Percentiles rank a stretch among this genome's conserved stretches.
Conservation (phyloP, 164 flowering plant genomes). For the Sedum album region DNA sequence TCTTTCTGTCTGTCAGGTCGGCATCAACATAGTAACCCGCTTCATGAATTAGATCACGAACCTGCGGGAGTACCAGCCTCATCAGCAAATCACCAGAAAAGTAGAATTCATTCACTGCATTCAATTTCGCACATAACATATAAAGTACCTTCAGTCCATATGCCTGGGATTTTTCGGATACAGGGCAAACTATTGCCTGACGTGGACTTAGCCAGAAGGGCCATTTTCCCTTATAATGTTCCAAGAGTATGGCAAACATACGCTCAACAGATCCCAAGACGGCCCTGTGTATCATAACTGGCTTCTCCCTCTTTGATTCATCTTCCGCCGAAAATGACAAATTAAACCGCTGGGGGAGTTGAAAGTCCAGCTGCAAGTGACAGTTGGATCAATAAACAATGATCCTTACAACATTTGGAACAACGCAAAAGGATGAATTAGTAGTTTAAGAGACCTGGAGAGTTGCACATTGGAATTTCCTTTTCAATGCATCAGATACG, state of each 20-base stretch:
- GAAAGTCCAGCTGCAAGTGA: constrained; percentile 82
- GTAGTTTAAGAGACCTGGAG: constrained; percentile 50
- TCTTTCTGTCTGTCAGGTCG: constrained; percentile 7
- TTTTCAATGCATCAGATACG: constrained; percentile 88
- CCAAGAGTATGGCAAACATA: constrained; percentile 94
- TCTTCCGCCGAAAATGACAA: constrained; percentile 91
- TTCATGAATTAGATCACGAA: constrained; percentile 4
- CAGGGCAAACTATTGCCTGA: constrained; percentile 96
- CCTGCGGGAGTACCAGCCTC: background rate
- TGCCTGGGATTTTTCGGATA: constrained; percentile 72
- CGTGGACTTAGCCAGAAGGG: constrained; percentile 99
- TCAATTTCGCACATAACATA: background rate
- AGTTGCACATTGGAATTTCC: constrained; percentile 97
- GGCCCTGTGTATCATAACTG: constrained; percentile 98
- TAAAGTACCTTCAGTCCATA: constrained; percentile 64
- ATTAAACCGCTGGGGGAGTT: constrained; percentile 83
- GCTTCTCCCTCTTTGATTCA: constrained; percentile 81
- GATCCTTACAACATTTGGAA: background rate
- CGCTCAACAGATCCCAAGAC: constrained; percentile 95
- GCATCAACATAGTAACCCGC: constrained; percentile 9
- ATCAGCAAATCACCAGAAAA: too few species aligned
- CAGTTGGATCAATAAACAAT: background rate
- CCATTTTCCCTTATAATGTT: constrained; percentile 98
- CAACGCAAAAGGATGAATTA: background rate
- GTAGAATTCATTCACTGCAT: background rate